A percentile compares a stretch with the other conserved stretches of the same genome.
Conservation (phyloP, 2,329 filamentous ascomycete species). For the Xylaria hypoxylon region DNA sequence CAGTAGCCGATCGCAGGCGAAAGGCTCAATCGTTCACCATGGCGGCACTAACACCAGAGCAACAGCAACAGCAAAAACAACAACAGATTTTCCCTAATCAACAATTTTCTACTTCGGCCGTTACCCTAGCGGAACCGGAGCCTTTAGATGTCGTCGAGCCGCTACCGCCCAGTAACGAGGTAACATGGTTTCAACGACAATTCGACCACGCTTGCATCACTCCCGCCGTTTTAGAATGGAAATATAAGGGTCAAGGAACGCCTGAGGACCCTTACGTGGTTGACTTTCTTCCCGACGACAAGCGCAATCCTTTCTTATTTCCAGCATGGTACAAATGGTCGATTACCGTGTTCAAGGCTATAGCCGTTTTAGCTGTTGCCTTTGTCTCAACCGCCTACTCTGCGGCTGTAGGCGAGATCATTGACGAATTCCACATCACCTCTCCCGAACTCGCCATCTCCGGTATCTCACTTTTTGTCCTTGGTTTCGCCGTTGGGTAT, state of each 20-base stretch:
- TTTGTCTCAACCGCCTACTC: slow-evolving; percentile 77
- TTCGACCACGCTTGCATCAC: slow-evolving; percentile 69
- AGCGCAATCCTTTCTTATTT: slow-evolving; percentile 74
- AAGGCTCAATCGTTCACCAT: slow-evolving; percentile 35
- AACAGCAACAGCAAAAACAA: slow-evolving; percentile 14
- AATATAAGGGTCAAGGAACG: slow-evolving; percentile 72
- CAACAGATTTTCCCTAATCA: slow-evolving; percentile 30
- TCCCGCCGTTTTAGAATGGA: slow-evolving; percentile 65
- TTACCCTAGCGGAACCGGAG: slow-evolving; percentile 39
- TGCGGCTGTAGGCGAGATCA: slow-evolving; percentile 66
- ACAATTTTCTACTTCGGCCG: slow-evolving; percentile 38
- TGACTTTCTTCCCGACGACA: slow-evolving; percentile 74
- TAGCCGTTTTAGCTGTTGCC: slow-evolving; percentile 75
- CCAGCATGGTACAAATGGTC: slow-evolving; percentile 66
- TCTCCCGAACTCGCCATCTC: slow-evolving; percentile 61
- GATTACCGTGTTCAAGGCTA: slow-evolving; percentile 71
- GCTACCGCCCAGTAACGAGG: slow-evolving; percentile 49
- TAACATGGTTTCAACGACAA: slow-evolving; percentile 65
- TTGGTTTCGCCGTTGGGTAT: slow-evolving; percentile 61
- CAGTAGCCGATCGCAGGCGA: slow-evolving; percentile 37
- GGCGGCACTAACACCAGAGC: slow-evolving; percentile 22
- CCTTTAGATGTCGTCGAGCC: slow-evolving; percentile 55
- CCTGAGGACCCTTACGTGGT: slow-evolving; percentile 75
- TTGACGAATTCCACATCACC: slow-evolving; percentile 63
- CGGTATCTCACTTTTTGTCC: slow-evolving; percentile 67